phyloP scores from a whole-genome alignment of 2,329 filamentous ascomycete species.

The Beauveria bassiana region DNA sequence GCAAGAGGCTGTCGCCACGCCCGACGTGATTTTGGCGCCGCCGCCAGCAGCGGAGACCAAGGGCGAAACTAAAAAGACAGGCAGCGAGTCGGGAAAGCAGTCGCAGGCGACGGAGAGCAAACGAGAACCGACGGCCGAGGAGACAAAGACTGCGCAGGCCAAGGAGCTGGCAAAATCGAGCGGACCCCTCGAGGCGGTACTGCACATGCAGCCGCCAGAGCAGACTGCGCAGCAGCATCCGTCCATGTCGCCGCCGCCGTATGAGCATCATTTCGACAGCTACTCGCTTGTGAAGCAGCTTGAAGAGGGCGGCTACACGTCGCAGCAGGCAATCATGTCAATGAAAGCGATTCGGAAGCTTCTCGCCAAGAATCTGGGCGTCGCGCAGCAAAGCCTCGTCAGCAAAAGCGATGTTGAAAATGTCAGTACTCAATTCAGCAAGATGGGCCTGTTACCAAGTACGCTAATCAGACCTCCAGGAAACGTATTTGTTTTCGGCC shows the following conservation, averaged over 20 bases:
- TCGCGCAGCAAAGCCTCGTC: slow-evolving; percentile 72
- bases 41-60: not conserved
- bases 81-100: not conserved
- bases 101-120: slow-evolving; percentile 4
- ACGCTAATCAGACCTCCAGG: slow-evolving; percentile 33
- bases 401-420: slow-evolving; percentile 93
- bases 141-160: slow-evolving; percentile 23
- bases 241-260: slow-evolving; percentile 65
- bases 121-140: slow-evolving; percentile 11
- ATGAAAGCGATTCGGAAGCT: slow-evolving; percentile 88
- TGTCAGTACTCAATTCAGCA: slow-evolving; percentile 19
- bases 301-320: slow-evolving; percentile 62
- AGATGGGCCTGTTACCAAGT: not conserved
- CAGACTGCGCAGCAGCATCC: slow-evolving; percentile 44
- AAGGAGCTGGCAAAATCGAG: slow-evolving; percentile 33
- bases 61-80: not conserved
- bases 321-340: slow-evolving; percentile 67
- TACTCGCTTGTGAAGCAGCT: slow-evolving; percentile 83
- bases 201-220: slow-evolving; percentile 37
- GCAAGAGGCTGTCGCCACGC: not conserved
- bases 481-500: slow-evolving; percentile 87
- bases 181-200: slow-evolving; percentile 44
- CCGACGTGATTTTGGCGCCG: slow-evolving; percentile 1
- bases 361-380: slow-evolving; percentile 69
- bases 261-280: slow-evolving; percentile 95